Base-by-base conservation (phyloP, 2,329 filamentous ascomycete genomes). In the Colletotrichum tamarilloi region DNA sequence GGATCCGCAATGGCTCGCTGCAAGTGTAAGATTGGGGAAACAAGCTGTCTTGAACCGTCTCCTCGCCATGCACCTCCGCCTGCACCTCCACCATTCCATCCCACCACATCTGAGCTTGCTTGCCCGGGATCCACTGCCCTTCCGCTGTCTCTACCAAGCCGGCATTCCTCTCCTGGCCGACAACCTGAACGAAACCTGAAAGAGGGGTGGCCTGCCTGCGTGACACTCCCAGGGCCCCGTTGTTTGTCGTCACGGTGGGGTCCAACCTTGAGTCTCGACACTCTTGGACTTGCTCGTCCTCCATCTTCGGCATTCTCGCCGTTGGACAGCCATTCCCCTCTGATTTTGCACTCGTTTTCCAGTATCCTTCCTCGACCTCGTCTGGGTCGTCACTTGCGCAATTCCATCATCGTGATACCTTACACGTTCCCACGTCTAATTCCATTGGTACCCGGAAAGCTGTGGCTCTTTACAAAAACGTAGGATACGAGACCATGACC, bases 221-320 rank as follows among this genome's bases (percentile, higher is more conserved):
- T 69, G 60, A 69, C 59, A 55, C 62, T 64, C 30, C 70, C 22
- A 49, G 53, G 24, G 63, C 69, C 65, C 66, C 66, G 46, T 69
- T 46, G 59, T 64, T 59, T 57, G 55, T 69, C 59, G 59, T 72
- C 59, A 70, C 55, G 16, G 46, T 32, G 59, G 66, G 58, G 38
- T 46, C 22, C 28, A 22, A 11, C 38, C 28, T 60, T 53, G 26
- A 28, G 12, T 22, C 38, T 38, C 8, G 58, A 58, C 26, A 12
- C 62, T 62, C 57, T 62, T 42, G 53, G 38, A 30, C 35, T 56
- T 52, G 14, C 35, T 24, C 69, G 49, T 24, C 16, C 11, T 28
- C 30, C 22, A 28, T 16, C 14, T 58, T 32, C 9, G 53, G 32
- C 42, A 22, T 32, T 38, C 14, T 38, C 30, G 14, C 52, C 9